Percentiles rank a stretch among this genome's conserved stretches.
phyloP scores from a whole-genome alignment of 208 protist species.

The Acanthamoeba culbertsoni region DNA sequence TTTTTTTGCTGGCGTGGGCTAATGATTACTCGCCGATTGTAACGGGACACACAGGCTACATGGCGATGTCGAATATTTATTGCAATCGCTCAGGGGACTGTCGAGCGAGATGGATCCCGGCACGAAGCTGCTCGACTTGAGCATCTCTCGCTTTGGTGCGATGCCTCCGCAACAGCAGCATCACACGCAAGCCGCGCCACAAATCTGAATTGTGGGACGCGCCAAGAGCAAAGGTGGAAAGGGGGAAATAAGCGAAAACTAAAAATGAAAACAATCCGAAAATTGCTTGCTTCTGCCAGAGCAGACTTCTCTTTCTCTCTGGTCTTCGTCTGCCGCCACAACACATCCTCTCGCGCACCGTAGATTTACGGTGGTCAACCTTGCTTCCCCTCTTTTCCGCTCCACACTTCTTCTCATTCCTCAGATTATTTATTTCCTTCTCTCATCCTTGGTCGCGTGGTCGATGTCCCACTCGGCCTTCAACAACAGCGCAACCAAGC shows the following conservation, averaged over 20 bases:
- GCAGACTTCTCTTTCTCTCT: background rate
- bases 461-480: too few relatives aligned
- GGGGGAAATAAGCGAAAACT: background rate
- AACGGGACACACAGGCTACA: background rate
- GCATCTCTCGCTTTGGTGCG: background rate
- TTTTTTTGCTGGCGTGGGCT: too few relatives aligned
- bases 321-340: background rate
- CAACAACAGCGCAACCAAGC: too few relatives aligned
- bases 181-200: background rate
- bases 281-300: background rate
- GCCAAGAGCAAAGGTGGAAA: background rate
- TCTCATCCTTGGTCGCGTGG: too few relatives aligned
- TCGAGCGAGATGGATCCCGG: conserved; percentile 9
- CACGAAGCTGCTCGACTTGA: background rate
- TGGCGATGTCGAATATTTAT: conserved; percentile 16
- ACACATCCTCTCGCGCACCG: too few relatives aligned
- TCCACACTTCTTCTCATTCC: too few relatives aligned
- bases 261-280: background rate
- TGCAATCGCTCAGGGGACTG: background rate
- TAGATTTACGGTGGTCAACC: too few relatives aligned
- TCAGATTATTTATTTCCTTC: too few relatives aligned
- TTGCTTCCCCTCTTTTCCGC: too few relatives aligned
- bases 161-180: background rate
- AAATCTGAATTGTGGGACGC: background rate
- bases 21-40: too few relatives aligned